Conservation (phyloP, 768 basidiomycete genomes). For the Tulasnella calospora region DNA sequence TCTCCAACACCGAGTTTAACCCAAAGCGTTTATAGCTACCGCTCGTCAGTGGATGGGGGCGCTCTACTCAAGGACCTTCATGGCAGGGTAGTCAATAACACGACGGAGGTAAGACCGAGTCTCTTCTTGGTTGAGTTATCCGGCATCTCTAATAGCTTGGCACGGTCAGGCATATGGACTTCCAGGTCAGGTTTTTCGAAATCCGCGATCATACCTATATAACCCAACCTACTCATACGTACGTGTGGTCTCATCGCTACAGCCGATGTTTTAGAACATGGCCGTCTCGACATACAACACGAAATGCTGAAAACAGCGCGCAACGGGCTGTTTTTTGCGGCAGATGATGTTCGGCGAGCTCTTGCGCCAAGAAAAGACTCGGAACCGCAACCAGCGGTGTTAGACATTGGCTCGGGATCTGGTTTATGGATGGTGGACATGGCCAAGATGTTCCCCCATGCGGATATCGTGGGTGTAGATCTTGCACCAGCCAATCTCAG, state of each 20-base stretch:
- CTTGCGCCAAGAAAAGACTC: not conserved
- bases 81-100: constrained; percentile 21
- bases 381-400: too few relatives aligned
- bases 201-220: too few relatives aligned
- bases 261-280: constrained; percentile 16
- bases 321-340: constrained; percentile 6
- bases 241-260: not conserved
- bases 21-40: constrained; percentile 18
- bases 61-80: constrained; percentile 20
- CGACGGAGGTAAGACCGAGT: constrained; percentile 8
- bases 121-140: not conserved
- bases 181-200: not conserved
- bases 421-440: too few relatives aligned
- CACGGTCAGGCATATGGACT: not conserved
- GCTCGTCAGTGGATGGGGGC: constrained; percentile 13
- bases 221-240: too few relatives aligned
- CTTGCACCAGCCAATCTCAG: too few relatives aligned
- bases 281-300: constrained; percentile 17
- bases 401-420: too few relatives aligned
- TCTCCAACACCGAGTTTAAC: not conserved
- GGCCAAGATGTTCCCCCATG: too few relatives aligned
- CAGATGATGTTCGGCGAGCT: constrained; percentile 4
- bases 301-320: not conserved
- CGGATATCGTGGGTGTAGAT: too few relatives aligned
- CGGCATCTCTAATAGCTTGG: too few relatives aligned